Conservation (phyloP, 805 yeast species). For the Wickerhamomyces bisporus region DNA sequence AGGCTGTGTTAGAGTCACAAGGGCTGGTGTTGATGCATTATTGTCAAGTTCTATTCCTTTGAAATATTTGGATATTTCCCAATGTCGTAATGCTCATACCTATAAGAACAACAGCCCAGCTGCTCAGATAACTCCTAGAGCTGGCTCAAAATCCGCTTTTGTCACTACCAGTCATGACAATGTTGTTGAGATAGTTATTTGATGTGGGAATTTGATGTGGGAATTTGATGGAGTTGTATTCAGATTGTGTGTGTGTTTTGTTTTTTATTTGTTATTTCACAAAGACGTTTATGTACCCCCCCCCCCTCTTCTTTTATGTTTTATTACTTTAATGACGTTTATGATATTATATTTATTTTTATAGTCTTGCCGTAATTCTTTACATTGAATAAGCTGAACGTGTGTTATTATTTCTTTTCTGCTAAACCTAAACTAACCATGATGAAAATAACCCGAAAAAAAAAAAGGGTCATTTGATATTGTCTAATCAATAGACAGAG, state of each 20-base stretch:
- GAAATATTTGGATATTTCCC: conserved; percentile 54
- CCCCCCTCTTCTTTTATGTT: background rate
- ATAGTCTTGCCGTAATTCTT: no score
- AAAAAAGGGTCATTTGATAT: no score
- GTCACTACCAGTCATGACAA: conserved; percentile 49
- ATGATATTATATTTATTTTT: no score
- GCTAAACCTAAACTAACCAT: no score
- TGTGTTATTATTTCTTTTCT: no score
- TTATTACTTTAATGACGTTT: background rate
- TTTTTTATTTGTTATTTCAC: no score
- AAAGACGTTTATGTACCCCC: no score
- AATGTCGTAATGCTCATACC: conserved; percentile 63
- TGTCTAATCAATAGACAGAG: conserved; percentile 56
- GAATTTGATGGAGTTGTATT: no score
- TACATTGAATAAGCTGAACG: no score
- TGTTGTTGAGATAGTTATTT: conserved; percentile 54
- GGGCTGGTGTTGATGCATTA: conserved; percentile 70
- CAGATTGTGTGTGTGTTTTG: no score
- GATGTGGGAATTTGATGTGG: no score
- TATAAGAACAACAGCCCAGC: conserved; percentile 60
- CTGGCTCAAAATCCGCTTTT: conserved; percentile 52
- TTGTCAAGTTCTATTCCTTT: conserved; percentile 51
- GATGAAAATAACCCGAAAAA: no score
- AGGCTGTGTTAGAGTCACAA: conserved; percentile 73
- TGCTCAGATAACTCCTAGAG: conserved; percentile 43